Evolutionary conservation across 2,329 filamentous ascomycete species (phyloP).

Genomic region (Orbilia ellipsospora): DNA sequence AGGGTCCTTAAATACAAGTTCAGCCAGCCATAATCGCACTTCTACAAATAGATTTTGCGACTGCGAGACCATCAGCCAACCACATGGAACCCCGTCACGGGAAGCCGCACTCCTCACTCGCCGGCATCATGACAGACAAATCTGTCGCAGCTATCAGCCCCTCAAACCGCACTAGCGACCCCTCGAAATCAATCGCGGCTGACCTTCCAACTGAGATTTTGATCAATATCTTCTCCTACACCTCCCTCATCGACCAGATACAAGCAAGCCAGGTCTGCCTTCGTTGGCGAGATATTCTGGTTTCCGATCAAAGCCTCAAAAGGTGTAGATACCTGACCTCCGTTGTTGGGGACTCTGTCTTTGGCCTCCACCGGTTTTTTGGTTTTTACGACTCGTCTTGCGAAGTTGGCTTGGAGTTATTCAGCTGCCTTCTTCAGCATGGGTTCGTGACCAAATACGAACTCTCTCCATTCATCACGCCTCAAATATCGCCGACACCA

Average conservation of each 20-base stretch:
- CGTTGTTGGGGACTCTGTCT: background rate
- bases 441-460: background rate
- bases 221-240: background rate
- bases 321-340: background rate
- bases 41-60: too few relatives aligned
- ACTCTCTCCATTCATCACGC: background rate
- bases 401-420: background rate
- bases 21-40: too few relatives aligned
- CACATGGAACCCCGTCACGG: too few relatives aligned
- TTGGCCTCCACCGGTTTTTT: constrained; percentile 2
- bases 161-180: too few relatives aligned
- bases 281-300: constrained; percentile 5
- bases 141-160: too few relatives aligned
- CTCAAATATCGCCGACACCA: too few relatives aligned
- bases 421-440: background rate
- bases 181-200: too few relatives aligned
- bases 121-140: too few relatives aligned
- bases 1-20: too few relatives aligned
- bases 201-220: constrained; percentile 15
- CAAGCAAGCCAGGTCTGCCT: background rate
- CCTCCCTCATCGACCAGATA: background rate
- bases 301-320: background rate
- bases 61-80: too few relatives aligned
- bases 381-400: background rate
- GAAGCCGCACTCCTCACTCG: too few relatives aligned